phyloP scores from a whole-genome alignment of 1,284 basidiomycete species.

The Dichomitus squalens region DNA sequence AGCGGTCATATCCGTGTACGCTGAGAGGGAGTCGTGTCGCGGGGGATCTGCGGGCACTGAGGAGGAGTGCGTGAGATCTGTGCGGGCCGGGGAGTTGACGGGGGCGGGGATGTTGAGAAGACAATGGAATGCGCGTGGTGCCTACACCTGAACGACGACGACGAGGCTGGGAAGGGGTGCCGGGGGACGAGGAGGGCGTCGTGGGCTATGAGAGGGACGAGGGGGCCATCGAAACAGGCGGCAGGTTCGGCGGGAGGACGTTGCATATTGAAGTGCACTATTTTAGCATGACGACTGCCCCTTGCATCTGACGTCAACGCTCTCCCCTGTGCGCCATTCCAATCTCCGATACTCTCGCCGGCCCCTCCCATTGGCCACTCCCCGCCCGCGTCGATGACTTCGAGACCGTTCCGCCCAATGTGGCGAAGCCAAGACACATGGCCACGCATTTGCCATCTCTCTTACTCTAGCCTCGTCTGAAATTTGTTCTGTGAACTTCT shows the following conservation, averaged over 20 bases:
- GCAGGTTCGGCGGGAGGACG: neutral
- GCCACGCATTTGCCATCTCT: neutral
- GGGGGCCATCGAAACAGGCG: neutral
- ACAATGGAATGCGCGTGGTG: neutral
- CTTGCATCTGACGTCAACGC: slow-evolving; percentile 9
- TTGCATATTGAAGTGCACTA: neutral
- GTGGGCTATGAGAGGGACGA: neutral
- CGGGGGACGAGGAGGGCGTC: slow-evolving; percentile 1
- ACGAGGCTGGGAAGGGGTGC: neutral
- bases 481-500: neutral
- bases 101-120: neutral
- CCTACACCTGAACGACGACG: no score
- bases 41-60: slow-evolving; percentile 21
- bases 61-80: slow-evolving; percentile 2
- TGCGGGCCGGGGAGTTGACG: neutral
- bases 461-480: neutral
- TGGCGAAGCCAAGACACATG: neutral
- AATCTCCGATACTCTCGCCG: slow-evolving; percentile 1
- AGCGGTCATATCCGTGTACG: slow-evolving; percentile 5
- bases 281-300: slow-evolving; percentile 9
- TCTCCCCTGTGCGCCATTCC: neutral
- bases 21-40: slow-evolving; percentile 1
- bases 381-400: neutral
- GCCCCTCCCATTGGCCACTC: neutral
- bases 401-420: neutral